Evolutionary conservation across 768 basidiomycete species (phyloP).

Genomic region (Pilatotrama ljubarskyi): DNA sequence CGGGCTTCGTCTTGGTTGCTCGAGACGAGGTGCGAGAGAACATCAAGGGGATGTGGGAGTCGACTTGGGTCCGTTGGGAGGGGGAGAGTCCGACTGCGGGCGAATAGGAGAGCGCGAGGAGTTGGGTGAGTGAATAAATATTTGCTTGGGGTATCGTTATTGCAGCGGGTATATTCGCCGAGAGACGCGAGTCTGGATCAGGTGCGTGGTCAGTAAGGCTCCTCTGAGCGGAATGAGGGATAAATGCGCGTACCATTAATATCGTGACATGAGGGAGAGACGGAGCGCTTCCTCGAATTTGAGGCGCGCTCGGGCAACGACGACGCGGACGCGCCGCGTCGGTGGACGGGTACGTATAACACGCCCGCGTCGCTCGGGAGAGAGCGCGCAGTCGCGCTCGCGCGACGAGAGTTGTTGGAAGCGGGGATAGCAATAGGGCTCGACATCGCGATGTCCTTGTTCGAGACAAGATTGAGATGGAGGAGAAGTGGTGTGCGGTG

Average conservation of each 20-base stretch:
- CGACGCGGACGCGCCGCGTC: conserved; percentile 17
- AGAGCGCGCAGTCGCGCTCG: neutral
- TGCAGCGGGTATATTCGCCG: conserved; percentile 21
- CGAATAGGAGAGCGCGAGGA: conserved; percentile 26
- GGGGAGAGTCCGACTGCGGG: conserved; percentile 18
- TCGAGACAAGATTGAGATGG: neutral
- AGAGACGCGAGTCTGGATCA: conserved; percentile 5
- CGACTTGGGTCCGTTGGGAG: conserved; percentile 18
- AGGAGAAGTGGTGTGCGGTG: neutral
- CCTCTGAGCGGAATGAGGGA: neutral
- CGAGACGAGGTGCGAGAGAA: conserved; percentile 1
- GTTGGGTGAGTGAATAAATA: conserved; percentile 23
- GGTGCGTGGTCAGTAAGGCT: neutral
- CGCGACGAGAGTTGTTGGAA: neutral
- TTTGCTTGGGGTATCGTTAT: conserved; percentile 21
- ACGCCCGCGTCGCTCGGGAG: neutral
- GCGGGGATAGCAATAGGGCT: conserved; percentile 26
- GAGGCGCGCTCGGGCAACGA: conserved; percentile 2
- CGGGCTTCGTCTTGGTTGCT: conserved; percentile 5
- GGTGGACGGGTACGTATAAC: conserved; percentile 27
- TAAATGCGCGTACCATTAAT: neutral
- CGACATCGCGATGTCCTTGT: conserved; percentile 25
- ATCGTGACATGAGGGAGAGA: neutral
- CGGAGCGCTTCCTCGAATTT: neutral
- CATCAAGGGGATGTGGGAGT: conserved; percentile 20